Evolutionary conservation across 495 filamentous ascomycete species (phyloP).

Genomic region (Daldinia concentrica): DNA sequence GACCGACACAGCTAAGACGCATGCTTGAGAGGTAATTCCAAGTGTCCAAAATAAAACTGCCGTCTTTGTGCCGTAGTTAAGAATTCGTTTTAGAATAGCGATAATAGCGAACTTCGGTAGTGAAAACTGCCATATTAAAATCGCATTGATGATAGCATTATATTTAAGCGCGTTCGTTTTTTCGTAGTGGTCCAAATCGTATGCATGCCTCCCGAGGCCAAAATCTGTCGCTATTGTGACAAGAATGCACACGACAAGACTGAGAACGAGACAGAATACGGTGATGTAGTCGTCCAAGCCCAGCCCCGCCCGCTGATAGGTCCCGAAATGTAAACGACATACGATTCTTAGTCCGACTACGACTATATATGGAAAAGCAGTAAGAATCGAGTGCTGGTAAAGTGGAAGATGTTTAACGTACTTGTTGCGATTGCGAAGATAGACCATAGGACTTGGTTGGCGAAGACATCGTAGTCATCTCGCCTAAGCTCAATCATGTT

Average conservation of each 20-base stretch:
- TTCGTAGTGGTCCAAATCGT: constrained; percentile 14
- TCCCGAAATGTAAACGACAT: constrained; percentile 31
- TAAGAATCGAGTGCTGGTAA: constrained; percentile 12
- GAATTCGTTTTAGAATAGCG: constrained; percentile 45
- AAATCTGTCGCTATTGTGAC: constrained; percentile 32
- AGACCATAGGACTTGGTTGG: constrained; percentile 32
- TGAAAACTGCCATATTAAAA: constrained; percentile 45
- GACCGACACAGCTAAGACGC: constrained; percentile 37
- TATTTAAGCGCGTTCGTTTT: constrained; percentile 34
- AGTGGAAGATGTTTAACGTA: constrained; percentile 3
- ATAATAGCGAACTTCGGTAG: constrained; percentile 46
- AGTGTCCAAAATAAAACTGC: constrained; percentile 37
- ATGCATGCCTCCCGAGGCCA: constrained; percentile 38
- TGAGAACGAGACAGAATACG: constrained; percentile 36
- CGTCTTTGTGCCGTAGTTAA: constrained; percentile 41
- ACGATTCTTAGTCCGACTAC: constrained; percentile 38
- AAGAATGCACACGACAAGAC: constrained; percentile 32
- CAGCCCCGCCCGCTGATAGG: constrained; percentile 24
- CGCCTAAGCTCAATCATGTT: constrained; percentile 33
- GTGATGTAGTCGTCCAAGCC: constrained; percentile 44
- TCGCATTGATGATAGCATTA: constrained; percentile 42
- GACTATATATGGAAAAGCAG: constrained; percentile 21
- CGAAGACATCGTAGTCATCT: constrained; percentile 36
- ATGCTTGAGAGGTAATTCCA: constrained; percentile 42
- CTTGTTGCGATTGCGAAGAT: constrained; percentile 31